Evolutionary conservation across 495 filamentous ascomycete genomes (phyloP).

Genomic region (Daldinia bambusicola): DNA sequence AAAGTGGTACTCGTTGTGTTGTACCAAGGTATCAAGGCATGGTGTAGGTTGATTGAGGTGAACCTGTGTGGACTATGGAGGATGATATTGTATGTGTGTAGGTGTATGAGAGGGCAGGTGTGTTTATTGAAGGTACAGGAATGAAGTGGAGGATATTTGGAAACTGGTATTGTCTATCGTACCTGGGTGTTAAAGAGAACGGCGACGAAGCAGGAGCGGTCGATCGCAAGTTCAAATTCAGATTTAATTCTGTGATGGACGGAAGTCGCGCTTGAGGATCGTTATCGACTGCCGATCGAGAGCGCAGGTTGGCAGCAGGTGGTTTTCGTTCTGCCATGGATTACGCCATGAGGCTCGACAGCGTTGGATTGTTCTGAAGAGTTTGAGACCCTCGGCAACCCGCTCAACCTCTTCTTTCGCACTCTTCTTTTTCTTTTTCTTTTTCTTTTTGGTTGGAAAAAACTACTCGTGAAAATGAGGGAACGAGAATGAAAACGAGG

Average conservation of each 20-base stretch:
- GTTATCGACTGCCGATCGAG: slow-evolving; percentile 64
- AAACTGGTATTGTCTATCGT: slow-evolving; percentile 29
- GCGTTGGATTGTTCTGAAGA: slow-evolving; percentile 30
- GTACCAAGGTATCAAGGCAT: slow-evolving; percentile 38
- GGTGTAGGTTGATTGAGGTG: slow-evolving; percentile 15
- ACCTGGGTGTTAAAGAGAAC: slow-evolving; percentile 42
- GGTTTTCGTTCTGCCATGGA: slow-evolving; percentile 66
- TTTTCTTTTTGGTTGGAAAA: neutral
- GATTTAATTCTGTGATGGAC: slow-evolving; percentile 35
- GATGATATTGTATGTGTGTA: slow-evolving; percentile 6
- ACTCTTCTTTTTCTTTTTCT: neutral
- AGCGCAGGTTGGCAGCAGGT: slow-evolving; percentile 60
- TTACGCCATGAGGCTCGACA: slow-evolving; percentile 63
- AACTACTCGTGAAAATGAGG: neutral
- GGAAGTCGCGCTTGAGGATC: slow-evolving; percentile 57
- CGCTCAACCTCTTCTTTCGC: slow-evolving; percentile 7
- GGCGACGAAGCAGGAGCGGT: slow-evolving; percentile 38
- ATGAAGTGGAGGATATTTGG: neutral
- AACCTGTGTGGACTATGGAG: neutral
- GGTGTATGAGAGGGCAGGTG: slow-evolving; percentile 9
- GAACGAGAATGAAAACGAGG: neutral
- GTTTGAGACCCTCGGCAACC: slow-evolving; percentile 24
- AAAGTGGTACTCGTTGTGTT: slow-evolving; percentile 36
- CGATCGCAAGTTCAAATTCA: slow-evolving; percentile 40
- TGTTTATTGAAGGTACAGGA: neutral